A percentile compares a stretch with the other conserved stretches of the same genome.
phyloP scores from a whole-genome alignment of 2,329 filamentous ascomycete species.

The Lecanicillium sp. region DNA sequence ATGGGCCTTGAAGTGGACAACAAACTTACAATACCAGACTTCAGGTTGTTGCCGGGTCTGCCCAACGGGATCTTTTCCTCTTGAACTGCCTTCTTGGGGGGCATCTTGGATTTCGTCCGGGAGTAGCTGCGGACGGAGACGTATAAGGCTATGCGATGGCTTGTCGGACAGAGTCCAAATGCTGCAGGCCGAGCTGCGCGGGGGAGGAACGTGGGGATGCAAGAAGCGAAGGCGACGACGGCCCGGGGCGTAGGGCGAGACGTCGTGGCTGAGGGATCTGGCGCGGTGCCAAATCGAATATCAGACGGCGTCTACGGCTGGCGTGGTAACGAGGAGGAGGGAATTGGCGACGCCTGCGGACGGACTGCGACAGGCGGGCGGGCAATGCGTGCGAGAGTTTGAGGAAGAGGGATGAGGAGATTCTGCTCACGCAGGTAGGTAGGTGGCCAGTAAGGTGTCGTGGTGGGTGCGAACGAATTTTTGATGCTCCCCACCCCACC shows the following conservation, averaged over 20 bases:
- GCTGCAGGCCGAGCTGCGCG: constrained; percentile 63
- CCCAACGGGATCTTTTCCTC: constrained; percentile 97
- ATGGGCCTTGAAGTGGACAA: no score
- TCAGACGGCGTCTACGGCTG: constrained; percentile 3
- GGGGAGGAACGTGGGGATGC: constrained; percentile 37
- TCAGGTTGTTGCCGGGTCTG: constrained; percentile 93
- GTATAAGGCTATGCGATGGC: constrained; percentile 42
- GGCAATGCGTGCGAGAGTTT: not conserved
- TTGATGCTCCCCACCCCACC: constrained; percentile 14
- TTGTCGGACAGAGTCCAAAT: constrained; percentile 39
- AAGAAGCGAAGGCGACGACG: constrained; percentile 44
- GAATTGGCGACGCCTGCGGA: not conserved
- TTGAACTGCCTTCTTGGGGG: constrained; percentile 85
- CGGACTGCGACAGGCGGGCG: no score
- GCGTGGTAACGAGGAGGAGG: not conserved
- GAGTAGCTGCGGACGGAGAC: constrained; percentile 49
- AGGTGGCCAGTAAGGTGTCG: constrained; percentile 10
- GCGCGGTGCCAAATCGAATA: constrained; percentile 2
- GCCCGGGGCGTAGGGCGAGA: constrained; percentile 23
- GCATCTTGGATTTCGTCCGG: constrained; percentile 63
- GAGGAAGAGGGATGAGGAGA: not conserved
- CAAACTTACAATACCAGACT: constrained; percentile 88
- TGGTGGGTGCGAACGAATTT: constrained; percentile 6
- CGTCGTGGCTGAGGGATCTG: constrained; percentile 29
- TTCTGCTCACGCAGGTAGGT: no score